Conservation (phyloP, 2,329 filamentous ascomycete species). For the Phyllosticta citrichinensis region DNA sequence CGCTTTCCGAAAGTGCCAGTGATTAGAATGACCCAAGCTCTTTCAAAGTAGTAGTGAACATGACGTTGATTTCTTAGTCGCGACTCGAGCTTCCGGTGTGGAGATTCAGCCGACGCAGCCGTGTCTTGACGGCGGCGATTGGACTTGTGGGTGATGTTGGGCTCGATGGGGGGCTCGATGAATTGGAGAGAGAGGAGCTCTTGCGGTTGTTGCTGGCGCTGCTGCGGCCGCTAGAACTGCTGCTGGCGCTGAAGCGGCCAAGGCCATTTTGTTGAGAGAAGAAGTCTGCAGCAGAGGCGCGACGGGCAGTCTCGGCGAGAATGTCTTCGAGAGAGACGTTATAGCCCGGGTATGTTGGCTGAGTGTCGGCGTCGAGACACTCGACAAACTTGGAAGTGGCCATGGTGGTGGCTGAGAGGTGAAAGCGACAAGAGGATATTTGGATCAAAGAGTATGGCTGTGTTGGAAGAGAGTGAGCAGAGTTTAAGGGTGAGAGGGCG, state of each 20-base stretch:
- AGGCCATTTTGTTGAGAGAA: background rate
- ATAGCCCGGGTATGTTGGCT: constrained; percentile 22
- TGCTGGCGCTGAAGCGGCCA: background rate
- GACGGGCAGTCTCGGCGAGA: constrained; percentile 27
- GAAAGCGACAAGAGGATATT: background rate
- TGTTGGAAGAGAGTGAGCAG: background rate
- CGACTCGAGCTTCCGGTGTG: background rate
- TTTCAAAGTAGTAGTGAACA: background rate
- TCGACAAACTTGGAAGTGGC: constrained; percentile 31
- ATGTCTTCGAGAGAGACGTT: constrained; percentile 32
- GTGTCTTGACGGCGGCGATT: background rate
- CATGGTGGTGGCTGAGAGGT: constrained; percentile 13
- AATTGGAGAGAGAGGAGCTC: constrained; percentile 1
- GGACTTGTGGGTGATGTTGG: constrained; percentile 5
- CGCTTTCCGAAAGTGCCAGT: background rate
- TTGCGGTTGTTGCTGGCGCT: constrained; percentile 6
- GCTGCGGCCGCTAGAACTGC: background rate
- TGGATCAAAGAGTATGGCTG: background rate
- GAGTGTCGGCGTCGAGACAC: constrained; percentile 25
- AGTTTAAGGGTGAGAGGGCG: background rate
- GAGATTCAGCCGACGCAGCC: constrained; percentile 5
- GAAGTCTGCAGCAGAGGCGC: constrained; percentile 12
- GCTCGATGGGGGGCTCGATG: background rate
- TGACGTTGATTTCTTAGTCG: background rate
- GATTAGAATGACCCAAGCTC: background rate